Conservation (phyloP, 352 stramenopile genomes). For the Phytophthora hibernalis region DNA sequence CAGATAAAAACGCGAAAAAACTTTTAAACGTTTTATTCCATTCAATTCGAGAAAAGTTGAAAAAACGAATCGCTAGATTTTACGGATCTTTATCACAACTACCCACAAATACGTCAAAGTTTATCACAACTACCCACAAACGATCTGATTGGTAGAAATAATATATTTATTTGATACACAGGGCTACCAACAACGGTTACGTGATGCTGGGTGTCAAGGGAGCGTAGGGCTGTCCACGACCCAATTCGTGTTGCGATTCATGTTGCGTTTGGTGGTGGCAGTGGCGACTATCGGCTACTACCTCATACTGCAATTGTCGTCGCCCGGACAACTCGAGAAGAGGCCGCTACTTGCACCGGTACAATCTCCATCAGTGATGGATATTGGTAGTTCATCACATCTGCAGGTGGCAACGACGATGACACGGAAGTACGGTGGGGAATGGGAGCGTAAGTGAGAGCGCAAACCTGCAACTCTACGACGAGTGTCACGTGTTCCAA, state of each 20-base stretch:
- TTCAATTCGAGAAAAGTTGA: too few species aligned
- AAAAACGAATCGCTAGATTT: too few species aligned
- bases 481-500: constrained; percentile 65
- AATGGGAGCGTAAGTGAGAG: constrained; percentile 20
- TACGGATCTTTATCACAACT: too few species aligned
- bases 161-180: too few species aligned
- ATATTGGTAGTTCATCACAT: constrained; percentile 13
- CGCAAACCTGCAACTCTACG: constrained; percentile 55
- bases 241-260: constrained; percentile 55
- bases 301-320: constrained; percentile 63
- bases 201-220: constrained; percentile 51
- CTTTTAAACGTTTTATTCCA: too few species aligned
- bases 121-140: too few species aligned
- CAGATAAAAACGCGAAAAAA: too few species aligned
- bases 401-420: constrained; percentile 26
- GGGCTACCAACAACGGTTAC: too few species aligned
- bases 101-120: too few species aligned
- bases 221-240: constrained; percentile 39
- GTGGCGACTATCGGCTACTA: constrained; percentile 56
- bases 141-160: too few species aligned
- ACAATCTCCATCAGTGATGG: constrained; percentile 7
- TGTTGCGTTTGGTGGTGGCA: constrained; percentile 46
- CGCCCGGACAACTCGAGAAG: constrained; percentile 62
- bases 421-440: constrained; percentile 42
- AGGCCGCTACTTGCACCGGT: constrained; percentile 27